A percentile compares a stretch with the other conserved stretches of the same genome.
Conservation (phyloP, 148 eudicot species). For the Dianthus caryophyllus region DNA sequence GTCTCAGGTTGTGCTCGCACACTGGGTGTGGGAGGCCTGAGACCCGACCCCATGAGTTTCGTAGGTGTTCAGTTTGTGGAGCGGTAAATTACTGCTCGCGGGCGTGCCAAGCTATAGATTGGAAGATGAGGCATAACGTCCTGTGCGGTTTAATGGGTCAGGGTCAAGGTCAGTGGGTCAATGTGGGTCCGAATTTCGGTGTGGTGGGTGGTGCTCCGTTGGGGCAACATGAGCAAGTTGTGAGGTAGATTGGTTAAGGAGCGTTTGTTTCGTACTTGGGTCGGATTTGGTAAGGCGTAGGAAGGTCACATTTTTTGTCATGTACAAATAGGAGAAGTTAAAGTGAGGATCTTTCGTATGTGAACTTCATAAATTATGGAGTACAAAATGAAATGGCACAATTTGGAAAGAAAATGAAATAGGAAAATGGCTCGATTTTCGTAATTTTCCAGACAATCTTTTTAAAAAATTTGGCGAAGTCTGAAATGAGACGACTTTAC, state of each 20-base stretch:
- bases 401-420: no score
- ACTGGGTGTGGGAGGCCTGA: slow-evolving; percentile 57
- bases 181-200: neutral
- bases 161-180: slow-evolving; percentile 7
- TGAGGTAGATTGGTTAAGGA: neutral
- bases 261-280: no score
- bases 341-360: no score
- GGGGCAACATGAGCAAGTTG: neutral
- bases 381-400: no score
- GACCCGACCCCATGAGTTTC: slow-evolving; percentile 52
- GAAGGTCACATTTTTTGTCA: neutral
- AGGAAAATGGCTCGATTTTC: no score
- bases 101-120: slow-evolving; percentile 65
- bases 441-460: no score
- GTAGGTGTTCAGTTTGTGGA: slow-evolving; percentile 65
- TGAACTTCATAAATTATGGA: no score
- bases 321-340: neutral
- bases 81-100: slow-evolving; percentile 62
- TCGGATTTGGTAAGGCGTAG: neutral
- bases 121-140: slow-evolving; percentile 57
- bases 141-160: slow-evolving; percentile 40
- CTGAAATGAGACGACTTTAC: no score
- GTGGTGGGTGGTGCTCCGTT: neutral
- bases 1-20: slow-evolving; percentile 40
- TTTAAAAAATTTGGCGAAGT: no score